Evolutionary conservation across 306 rosid genomes (phyloP).

Genomic region (Lathyrus aphaca): DNA sequence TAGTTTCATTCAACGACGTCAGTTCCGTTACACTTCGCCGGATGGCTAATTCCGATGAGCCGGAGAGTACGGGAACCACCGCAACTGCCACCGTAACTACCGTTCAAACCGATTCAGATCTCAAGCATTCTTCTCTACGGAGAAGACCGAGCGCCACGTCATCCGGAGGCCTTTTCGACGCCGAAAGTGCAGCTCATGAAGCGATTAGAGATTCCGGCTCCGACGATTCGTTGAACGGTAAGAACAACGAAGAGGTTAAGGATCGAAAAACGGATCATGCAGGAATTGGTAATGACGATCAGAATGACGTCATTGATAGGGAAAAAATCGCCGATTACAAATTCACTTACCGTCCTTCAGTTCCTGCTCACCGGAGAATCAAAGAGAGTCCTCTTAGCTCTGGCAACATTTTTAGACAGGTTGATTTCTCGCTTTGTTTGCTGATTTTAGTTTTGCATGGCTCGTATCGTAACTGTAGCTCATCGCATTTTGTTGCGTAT

Average conservation of each 20-base stretch:
- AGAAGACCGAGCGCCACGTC: conserved; percentile 47
- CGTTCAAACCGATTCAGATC: conserved; percentile 52
- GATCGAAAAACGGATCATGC: conserved; percentile 47
- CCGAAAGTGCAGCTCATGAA: conserved; percentile 33
- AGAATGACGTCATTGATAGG: conserved; percentile 31
- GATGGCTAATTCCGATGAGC: conserved; percentile 69
- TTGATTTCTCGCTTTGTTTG: conserved; percentile 20
- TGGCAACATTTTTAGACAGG: conserved; percentile 83
- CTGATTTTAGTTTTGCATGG: conserved; percentile 32
- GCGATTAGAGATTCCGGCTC: conserved; percentile 40
- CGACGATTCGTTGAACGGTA: conserved; percentile 39
- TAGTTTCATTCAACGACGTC: neutral
- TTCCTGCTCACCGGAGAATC: conserved; percentile 78
- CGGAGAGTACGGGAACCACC: conserved; percentile 43
- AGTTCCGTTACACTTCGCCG: conserved; percentile 14
- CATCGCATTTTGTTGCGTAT: neutral
- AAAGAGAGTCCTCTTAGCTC: conserved; percentile 96
- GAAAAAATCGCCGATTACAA: conserved; percentile 38
- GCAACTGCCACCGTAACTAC: conserved; percentile 24
- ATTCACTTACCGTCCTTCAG: conserved; percentile 70
- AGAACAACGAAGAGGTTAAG: conserved; percentile 39
- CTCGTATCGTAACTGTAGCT: conserved; percentile 16
- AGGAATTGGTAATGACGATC: neutral
- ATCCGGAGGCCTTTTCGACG: conserved; percentile 30
- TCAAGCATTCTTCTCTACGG: conserved; percentile 53